These are phyloP conservation scores for Myxozyma udenii DNA, from an alignment of 805 yeast species.

Conservation along the genomic window DNA sequence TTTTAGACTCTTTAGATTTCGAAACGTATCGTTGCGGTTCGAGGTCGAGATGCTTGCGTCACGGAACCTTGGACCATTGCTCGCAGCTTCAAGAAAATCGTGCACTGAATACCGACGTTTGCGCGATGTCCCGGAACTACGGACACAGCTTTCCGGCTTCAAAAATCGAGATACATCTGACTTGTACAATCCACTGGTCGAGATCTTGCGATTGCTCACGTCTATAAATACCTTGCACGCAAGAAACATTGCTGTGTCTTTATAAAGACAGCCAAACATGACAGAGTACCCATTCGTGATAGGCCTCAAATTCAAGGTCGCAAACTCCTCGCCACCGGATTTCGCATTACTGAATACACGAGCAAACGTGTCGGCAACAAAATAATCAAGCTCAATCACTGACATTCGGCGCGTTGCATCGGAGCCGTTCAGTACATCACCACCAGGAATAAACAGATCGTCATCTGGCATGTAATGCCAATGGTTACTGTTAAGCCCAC, in stretches of 20 bases:
- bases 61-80: conserved; percentile 9
- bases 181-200: conserved; percentile 7
- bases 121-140: not conserved
- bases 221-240: conserved; percentile 9
- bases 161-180: conserved; percentile 11
- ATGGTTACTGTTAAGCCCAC: not conserved
- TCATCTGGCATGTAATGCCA: conserved; percentile 15
- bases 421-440: not conserved
- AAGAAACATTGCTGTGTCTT: conserved; percentile 1
- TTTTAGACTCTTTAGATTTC: conserved; percentile 15
- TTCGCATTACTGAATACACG: not conserved
- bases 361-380: conserved; percentile 7
- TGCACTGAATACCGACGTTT: conserved; percentile 2
- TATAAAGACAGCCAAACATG: conserved; percentile 18
- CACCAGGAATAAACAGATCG: not conserved
- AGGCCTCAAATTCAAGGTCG: conserved; percentile 5
- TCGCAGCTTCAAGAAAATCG: conserved; percentile 5
- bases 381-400: conserved; percentile 19
- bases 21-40: not conserved
- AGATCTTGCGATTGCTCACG: conserved; percentile 2
- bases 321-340: conserved; percentile 12
- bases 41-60: not conserved
- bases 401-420: conserved; percentile 6
- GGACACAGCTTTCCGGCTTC: too few species aligned
- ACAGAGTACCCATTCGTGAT: conserved; percentile 9